phyloP scores from a whole-genome alignment of 2,329 filamentous ascomycete species.

The Ampelomyces quisqualis region DNA sequence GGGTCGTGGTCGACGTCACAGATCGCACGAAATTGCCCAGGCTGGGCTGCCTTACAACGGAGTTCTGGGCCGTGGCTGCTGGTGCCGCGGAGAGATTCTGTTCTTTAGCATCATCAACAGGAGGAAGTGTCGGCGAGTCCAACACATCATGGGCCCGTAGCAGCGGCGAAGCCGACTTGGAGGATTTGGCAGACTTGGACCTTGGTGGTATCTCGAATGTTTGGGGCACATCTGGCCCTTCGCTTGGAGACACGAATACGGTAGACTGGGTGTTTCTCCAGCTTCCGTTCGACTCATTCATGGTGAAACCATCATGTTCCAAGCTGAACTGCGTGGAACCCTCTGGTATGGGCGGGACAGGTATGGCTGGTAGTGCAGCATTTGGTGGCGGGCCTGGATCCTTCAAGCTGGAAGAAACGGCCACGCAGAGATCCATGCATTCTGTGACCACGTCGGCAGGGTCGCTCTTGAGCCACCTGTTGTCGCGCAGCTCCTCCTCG shows the following conservation, averaged over 20 bases:
- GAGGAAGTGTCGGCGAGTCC: conserved; percentile 66
- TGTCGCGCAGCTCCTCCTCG: conserved; percentile 76
- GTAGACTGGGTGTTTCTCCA: conserved; percentile 60
- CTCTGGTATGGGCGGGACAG: conserved; percentile 43
- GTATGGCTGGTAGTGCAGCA: conserved; percentile 49
- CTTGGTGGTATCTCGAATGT: conserved; percentile 23
- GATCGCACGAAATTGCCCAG: conserved; percentile 39
- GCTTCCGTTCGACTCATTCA: conserved; percentile 43
- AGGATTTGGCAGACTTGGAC: conserved; percentile 45
- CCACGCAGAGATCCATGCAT: conserved; percentile 68
- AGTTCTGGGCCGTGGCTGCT: conserved; percentile 22
- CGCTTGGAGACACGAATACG: conserved; percentile 40
- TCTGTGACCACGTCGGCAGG: conserved; percentile 77
- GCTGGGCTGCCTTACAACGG: conserved; percentile 28
- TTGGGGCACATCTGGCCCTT: conserved; percentile 23
- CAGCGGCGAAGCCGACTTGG: conserved; percentile 50
- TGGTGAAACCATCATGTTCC: conserved; percentile 34
- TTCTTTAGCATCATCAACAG: conserved; percentile 43
- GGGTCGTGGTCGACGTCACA: conserved; percentile 24
- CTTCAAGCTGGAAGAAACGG: conserved; percentile 43
- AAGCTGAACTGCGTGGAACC: conserved; percentile 37
- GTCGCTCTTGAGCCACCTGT: conserved; percentile 77
- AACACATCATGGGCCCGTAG: conserved; percentile 44
- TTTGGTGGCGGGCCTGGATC: conserved; percentile 52
- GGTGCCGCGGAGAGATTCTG: conserved; percentile 20